Percentiles rank a stretch among this genome's conserved stretches.
Evolutionary conservation across 768 basidiomycete species (phyloP).

Genomic region (Amanita inopinata): DNA sequence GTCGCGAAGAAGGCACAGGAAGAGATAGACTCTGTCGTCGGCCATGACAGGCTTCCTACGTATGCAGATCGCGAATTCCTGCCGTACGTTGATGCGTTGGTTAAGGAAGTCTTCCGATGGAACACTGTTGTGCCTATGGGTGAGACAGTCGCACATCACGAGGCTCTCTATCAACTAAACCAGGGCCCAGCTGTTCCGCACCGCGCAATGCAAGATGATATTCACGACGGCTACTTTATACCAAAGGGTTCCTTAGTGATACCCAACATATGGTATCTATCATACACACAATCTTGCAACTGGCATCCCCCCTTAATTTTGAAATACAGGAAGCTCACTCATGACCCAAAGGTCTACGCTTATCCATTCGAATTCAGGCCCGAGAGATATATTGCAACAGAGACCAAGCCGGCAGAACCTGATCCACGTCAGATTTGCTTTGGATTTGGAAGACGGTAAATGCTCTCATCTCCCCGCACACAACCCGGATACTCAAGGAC

Average conservation of each 20-base stretch:
- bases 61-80: constrained; percentile 47
- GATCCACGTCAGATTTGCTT: constrained; percentile 57
- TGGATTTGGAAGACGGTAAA: constrained; percentile 61
- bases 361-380: constrained; percentile 50
- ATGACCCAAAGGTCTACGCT: constrained; percentile 43
- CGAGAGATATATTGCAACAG: constrained; percentile 44
- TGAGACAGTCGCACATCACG: constrained; percentile 12
- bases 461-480: constrained; percentile 9
- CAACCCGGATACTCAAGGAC: constrained; percentile 2
- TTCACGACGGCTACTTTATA: constrained; percentile 53
- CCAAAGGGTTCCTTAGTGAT: constrained; percentile 48
- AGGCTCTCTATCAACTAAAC: constrained; percentile 10
- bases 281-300: too few species aligned
- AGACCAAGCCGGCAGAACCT: constrained; percentile 31
- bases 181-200: constrained; percentile 37
- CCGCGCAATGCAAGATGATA: constrained; percentile 47
- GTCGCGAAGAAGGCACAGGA: constrained; percentile 48
- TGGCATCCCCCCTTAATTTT: too few species aligned
- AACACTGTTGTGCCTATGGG: constrained; percentile 38
- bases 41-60: constrained; percentile 49
- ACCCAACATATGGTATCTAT: constrained; percentile 44
- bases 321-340: constrained; percentile 34
- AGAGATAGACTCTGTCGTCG: constrained; percentile 53
- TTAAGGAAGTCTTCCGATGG: constrained; percentile 49
- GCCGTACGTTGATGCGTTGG: constrained; percentile 52